Conservation (phyloP, 139 green algal genomes). For the Edaphochlamys debaryana region DNA sequence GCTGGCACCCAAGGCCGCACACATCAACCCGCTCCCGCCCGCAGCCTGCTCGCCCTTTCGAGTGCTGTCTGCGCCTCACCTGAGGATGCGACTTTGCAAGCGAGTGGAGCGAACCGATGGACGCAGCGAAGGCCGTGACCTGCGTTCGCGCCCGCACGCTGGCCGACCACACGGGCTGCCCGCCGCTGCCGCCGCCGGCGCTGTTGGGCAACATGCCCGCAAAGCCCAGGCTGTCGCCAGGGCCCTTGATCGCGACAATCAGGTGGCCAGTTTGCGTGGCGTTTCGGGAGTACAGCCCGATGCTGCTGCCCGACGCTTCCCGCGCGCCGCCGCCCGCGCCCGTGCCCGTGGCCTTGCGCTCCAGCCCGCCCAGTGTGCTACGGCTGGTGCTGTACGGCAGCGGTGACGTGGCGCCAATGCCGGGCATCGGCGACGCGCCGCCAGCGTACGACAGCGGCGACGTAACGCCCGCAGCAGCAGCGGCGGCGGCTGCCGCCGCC, state of each 20-base stretch:
- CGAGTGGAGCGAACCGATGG: constrained; percentile 32
- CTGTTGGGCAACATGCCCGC: neutral
- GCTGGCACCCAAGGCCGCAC: too few relatives aligned
- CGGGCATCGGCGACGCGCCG: too few relatives aligned
- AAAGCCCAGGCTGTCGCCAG: constrained; percentile 58
- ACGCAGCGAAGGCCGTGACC: constrained; percentile 32
- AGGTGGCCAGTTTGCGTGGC: constrained; percentile 11
- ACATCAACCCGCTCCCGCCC: too few relatives aligned
- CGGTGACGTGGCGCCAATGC: too few relatives aligned
- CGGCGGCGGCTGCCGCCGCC: too few relatives aligned
- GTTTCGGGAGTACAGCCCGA: neutral
- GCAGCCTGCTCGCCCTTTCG: too few relatives aligned
- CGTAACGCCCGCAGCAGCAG: too few relatives aligned
- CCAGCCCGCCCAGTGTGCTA: neutral
- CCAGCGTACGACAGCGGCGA: too few relatives aligned
- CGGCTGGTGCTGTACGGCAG: too few relatives aligned
- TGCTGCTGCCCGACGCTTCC: constrained; percentile 15
- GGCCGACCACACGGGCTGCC: constrained; percentile 42
- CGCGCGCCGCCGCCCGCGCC: too few relatives aligned
- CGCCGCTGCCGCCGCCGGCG: neutral
- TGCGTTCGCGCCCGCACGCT: constrained; percentile 43
- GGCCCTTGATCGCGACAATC: constrained; percentile 53
- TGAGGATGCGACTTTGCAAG: constrained; percentile 37
- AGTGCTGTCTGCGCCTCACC: too few relatives aligned
- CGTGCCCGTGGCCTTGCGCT: neutral